Conservation (phyloP, 2,329 filamentous ascomycete genomes). For the Talaromyces islandicus region DNA sequence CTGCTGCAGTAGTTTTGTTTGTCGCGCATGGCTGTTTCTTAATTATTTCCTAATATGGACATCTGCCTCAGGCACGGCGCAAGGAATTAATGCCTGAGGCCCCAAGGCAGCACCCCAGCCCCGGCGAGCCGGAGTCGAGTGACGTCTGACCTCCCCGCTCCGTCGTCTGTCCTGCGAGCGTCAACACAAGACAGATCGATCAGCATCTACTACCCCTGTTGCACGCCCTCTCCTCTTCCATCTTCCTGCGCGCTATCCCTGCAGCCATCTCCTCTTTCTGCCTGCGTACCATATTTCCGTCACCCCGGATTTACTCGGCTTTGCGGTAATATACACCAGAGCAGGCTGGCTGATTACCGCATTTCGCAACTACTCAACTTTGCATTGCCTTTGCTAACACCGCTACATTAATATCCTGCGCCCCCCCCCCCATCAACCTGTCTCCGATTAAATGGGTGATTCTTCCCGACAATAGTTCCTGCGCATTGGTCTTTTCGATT, state of each 20-base stretch:
- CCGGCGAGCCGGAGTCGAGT: background rate
- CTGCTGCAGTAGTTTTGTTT: too few relatives aligned
- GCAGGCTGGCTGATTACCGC: background rate
- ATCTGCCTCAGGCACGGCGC: background rate
- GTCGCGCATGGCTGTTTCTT: too few relatives aligned
- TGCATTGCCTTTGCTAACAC: background rate
- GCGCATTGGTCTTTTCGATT: background rate
- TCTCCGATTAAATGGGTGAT: background rate
- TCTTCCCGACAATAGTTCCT: background rate
- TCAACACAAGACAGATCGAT: background rate
- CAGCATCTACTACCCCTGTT: background rate
- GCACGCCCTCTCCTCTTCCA: background rate
- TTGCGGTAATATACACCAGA: background rate
- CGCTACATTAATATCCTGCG: too few relatives aligned
- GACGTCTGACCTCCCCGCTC: background rate
- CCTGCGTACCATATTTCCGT: background rate
- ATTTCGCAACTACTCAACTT: background rate
- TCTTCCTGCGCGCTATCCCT: background rate
- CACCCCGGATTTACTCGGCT: background rate
- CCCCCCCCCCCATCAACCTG: background rate
- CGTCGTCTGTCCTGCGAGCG: too few relatives aligned
- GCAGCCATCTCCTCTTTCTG: background rate
- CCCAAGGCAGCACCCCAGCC: background rate
- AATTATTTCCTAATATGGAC: slow-evolving; percentile 7
- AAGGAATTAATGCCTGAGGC: slow-evolving; percentile 3